These are phyloP conservation scores for Chloranthus sessilifolius DNA, from an alignment of 164 flowering plant species.

Conservation along the genomic window DNA sequence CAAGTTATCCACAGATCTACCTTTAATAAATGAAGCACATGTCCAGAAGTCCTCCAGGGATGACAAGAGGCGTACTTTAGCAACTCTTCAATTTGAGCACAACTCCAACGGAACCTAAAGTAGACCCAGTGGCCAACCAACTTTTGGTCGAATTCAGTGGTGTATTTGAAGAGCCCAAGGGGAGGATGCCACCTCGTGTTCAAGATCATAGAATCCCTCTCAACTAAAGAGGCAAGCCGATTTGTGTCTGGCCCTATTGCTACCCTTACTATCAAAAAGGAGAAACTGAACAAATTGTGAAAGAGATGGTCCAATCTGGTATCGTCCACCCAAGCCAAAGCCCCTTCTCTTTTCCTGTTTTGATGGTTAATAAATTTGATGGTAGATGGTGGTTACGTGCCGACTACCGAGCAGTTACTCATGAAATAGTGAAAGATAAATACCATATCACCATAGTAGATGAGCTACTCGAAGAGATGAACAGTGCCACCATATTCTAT, in stretches of 20 bases:
- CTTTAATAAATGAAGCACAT: too few species aligned
- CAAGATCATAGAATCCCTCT: neutral
- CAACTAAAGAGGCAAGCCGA: too few species aligned
- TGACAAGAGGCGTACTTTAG: too few species aligned
- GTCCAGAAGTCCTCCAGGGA: too few species aligned
- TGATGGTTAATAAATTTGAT: neutral
- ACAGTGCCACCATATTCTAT: neutral
- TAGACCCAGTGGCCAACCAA: neutral
- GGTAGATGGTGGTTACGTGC: neutral
- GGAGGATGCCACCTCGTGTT: neutral
- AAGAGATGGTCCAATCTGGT: neutral
- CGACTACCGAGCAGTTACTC: neutral
- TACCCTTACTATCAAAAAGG: neutral
- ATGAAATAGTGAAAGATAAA: neutral
- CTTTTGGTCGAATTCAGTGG: neutral
- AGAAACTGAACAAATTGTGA: neutral
- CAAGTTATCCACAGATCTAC: too few species aligned
- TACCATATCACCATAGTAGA: neutral
- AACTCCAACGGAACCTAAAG: neutral
- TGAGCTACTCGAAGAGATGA: neutral
- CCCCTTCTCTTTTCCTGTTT: neutral
- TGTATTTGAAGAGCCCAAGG: neutral
- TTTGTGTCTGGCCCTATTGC: neutral
- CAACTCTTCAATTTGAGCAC: neutral
- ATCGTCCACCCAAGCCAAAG: neutral